Percentiles rank a stretch among this genome's conserved stretches.
Conservation (phyloP, 192 early-diverging fungal genomes). For the Backusella morwellensis region DNA sequence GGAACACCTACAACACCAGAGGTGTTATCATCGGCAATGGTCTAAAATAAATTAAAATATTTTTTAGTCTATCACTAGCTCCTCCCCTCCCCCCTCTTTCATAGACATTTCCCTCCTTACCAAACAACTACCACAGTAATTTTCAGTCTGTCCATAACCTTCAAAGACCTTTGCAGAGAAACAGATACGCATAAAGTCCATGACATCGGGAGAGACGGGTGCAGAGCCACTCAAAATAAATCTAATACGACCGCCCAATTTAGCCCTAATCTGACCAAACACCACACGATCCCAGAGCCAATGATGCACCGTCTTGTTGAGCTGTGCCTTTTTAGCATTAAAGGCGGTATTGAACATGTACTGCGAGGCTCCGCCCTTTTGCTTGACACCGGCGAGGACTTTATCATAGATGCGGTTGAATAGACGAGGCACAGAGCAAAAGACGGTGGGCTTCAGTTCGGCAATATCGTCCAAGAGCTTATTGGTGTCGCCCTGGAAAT, state of each 20-base stretch:
- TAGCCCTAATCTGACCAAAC: constrained; percentile 60
- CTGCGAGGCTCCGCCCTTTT: constrained; percentile 63
- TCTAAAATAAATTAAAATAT: constrained; percentile 10
- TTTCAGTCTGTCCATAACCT: constrained; percentile 92
- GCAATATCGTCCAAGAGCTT: constrained; percentile 81
- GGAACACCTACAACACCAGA: constrained; percentile 78
- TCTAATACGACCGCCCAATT: constrained; percentile 76
- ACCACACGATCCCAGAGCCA: constrained; percentile 76
- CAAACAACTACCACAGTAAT: constrained; percentile 49
- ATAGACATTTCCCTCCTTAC: neutral
- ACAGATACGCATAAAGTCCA: constrained; percentile 83
- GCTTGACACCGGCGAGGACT: constrained; percentile 63
- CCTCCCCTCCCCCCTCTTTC: too few relatives aligned
- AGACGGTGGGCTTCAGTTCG: constrained; percentile 78
- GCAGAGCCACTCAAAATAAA: constrained; percentile 84
- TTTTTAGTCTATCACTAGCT: neutral
- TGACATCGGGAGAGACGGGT: constrained; percentile 79
- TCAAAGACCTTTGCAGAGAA: constrained; percentile 80
- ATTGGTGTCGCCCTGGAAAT: constrained; percentile 56
- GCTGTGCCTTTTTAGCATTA: constrained; percentile 49
- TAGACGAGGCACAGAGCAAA: constrained; percentile 87
- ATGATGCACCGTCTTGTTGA: constrained; percentile 56
- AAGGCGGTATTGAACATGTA: constrained; percentile 62
- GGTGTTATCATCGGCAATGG: constrained; percentile 34
- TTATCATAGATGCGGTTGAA: constrained; percentile 91